Evolutionary conservation across 140 eudicot genomes (phyloP).

Genomic region (Bidens hawaiensis): DNA sequence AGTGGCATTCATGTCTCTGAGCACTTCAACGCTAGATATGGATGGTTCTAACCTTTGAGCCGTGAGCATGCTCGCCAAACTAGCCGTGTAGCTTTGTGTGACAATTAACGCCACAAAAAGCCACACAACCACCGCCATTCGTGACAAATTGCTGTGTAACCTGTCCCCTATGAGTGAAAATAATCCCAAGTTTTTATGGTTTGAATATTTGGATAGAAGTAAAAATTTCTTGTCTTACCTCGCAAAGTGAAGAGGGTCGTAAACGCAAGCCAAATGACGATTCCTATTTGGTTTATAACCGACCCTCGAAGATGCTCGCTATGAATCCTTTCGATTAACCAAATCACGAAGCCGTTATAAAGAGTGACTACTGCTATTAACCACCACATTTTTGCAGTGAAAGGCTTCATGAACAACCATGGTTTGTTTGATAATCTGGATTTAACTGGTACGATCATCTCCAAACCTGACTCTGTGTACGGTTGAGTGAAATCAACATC

Average conservation of each 20-base stretch:
- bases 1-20: slow-evolving; percentile 36
- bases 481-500: slow-evolving; percentile 48
- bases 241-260: slow-evolving; percentile 40
- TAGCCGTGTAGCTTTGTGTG: slow-evolving; percentile 48
- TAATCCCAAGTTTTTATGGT: too few relatives aligned
- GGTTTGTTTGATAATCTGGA: slow-evolving; percentile 31
- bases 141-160: slow-evolving; percentile 39
- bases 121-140: slow-evolving; percentile 35
- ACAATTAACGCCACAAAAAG: too few relatives aligned
- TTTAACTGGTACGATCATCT: slow-evolving; percentile 43
- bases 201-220: too few relatives aligned
- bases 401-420: slow-evolving; percentile 55
- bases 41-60: too few relatives aligned
- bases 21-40: slow-evolving; percentile 34
- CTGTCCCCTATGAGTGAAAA: slow-evolving; percentile 32
- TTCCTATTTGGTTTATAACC: slow-evolving; percentile 29
- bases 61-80: slow-evolving; percentile 49
- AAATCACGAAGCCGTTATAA: slow-evolving; percentile 38
- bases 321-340: slow-evolving; percentile 36
- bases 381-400: slow-evolving; percentile 45
- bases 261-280: slow-evolving; percentile 41
- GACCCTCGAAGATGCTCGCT: slow-evolving; percentile 28
- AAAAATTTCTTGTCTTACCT: slow-evolving; percentile 2
- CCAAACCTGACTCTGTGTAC: slow-evolving; percentile 50
- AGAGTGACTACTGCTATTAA: slow-evolving; percentile 33